These are phyloP conservation scores for Aspergillus calidoustus DNA, from an alignment of 2,329 filamentous ascomycete genomes.

Conservation along the genomic window DNA sequence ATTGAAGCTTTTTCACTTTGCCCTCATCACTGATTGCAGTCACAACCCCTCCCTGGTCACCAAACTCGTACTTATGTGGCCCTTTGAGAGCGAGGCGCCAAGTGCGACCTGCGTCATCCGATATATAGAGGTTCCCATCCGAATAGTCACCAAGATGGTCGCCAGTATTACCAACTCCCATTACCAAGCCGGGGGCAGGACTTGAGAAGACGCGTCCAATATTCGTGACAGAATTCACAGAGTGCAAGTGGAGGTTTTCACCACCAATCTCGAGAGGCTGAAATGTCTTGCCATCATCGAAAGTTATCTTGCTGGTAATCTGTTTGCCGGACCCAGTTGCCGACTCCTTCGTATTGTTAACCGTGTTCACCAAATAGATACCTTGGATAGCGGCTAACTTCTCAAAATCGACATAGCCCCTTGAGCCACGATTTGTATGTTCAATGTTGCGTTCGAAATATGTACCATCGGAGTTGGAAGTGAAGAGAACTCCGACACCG, in stretches of 20 bases:
- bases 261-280: slow-evolving; percentile 70
- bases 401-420: slow-evolving; percentile 89
- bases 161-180: slow-evolving; percentile 92
- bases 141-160: slow-evolving; percentile 70
- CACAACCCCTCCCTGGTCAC: slow-evolving; percentile 87
- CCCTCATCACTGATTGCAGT: slow-evolving; percentile 75
- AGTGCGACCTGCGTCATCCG: slow-evolving; percentile 84
- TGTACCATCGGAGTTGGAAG: slow-evolving; percentile 95
- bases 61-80: slow-evolving; percentile 94
- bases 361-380: slow-evolving; percentile 85
- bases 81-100: slow-evolving; percentile 77
- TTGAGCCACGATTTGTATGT: slow-evolving; percentile 81
- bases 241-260: slow-evolving; percentile 81
- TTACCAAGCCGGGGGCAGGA: slow-evolving; percentile 86
- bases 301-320: slow-evolving; percentile 81
- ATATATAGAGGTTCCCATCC: slow-evolving; percentile 82
- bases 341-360: slow-evolving; percentile 83
- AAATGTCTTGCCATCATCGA: slow-evolving; percentile 92
- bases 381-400: slow-evolving; percentile 91
- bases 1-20: slow-evolving; percentile 66
- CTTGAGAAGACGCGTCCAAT: slow-evolving; percentile 89
- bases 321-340: slow-evolving; percentile 62
- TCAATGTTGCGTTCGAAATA: slow-evolving; percentile 93
- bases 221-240: slow-evolving; percentile 82
- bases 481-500: slow-evolving; percentile 86